These are phyloP conservation scores for Capronia americana DNA, from an alignment of 2,329 filamentous ascomycete species.

Conservation along the genomic window DNA sequence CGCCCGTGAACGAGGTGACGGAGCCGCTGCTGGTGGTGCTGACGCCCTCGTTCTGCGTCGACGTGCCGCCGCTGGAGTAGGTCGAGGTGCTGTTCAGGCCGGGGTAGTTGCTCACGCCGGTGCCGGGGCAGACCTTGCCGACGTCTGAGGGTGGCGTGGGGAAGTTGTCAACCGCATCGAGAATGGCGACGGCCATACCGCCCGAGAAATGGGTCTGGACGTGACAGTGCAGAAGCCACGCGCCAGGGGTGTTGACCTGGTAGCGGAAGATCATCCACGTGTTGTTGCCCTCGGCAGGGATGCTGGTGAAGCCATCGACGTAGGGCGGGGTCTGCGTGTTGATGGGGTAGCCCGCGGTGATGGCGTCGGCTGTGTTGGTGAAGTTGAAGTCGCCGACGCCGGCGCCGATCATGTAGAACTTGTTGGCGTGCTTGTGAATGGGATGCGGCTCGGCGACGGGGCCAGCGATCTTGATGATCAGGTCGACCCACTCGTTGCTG, in stretches of 20 bases:
- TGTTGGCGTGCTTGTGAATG: slow-evolving; percentile 69
- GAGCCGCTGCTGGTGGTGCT: slow-evolving; percentile 11
- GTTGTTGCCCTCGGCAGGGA: slow-evolving; percentile 41
- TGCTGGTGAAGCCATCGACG: slow-evolving; percentile 58
- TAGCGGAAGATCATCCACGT: slow-evolving; percentile 62
- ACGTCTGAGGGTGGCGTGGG: slow-evolving; percentile 35
- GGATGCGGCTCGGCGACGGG: slow-evolving; percentile 63
- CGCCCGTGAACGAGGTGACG: slow-evolving; percentile 31
- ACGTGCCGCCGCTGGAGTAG: slow-evolving; percentile 1
- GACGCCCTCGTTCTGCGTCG: slow-evolving; percentile 11
- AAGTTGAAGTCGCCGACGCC: slow-evolving; percentile 61
- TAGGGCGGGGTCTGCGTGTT: slow-evolving; percentile 64
- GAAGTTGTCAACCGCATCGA: slow-evolving; percentile 49
- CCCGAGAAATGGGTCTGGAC: slow-evolving; percentile 61
- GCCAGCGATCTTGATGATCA: slow-evolving; percentile 57
- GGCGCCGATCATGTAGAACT: slow-evolving; percentile 63
- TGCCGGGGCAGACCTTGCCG: slow-evolving; percentile 35
- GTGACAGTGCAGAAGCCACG: slow-evolving; percentile 65
- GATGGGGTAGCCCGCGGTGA: slow-evolving; percentile 56
- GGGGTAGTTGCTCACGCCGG: slow-evolving; percentile 39
- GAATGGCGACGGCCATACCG: slow-evolving; percentile 63
- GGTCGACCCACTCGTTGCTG: slow-evolving; percentile 61
- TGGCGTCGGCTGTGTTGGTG: slow-evolving; percentile 57
- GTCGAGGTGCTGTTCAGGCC: slow-evolving; percentile 5
- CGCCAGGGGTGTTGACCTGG: slow-evolving; percentile 59